Evolutionary conservation across 768 basidiomycete species (phyloP).

Genomic region (Phylloporus sp.): DNA sequence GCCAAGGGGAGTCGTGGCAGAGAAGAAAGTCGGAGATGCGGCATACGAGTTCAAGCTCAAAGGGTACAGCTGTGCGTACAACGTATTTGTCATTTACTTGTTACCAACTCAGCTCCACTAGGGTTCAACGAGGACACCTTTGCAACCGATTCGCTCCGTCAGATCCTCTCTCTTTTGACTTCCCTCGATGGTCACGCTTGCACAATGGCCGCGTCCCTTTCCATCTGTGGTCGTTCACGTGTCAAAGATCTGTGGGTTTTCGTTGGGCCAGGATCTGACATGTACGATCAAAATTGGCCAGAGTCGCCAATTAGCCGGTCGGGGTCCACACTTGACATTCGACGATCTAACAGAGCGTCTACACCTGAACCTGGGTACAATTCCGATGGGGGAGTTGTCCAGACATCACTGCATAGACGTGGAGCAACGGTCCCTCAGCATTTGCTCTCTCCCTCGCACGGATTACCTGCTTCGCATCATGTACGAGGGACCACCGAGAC

Average conservation of each 20-base stretch:
- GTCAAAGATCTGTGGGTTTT: constrained; percentile 80
- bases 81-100: constrained; percentile 9
- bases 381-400: constrained; percentile 21
- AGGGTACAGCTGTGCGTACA: constrained; percentile 67
- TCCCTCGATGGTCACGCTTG: constrained; percentile 68
- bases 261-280: constrained; percentile 46
- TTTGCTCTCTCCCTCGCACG: constrained; percentile 10
- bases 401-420: constrained; percentile 30
- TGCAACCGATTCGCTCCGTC: constrained; percentile 65
- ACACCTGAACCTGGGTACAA: constrained; percentile 28
- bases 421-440: constrained; percentile 31
- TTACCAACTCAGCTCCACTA: constrained; percentile 30
- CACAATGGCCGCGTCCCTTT: constrained; percentile 63
- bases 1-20: constrained; percentile 75
- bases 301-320: constrained; percentile 35
- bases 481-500: constrained; percentile 34
- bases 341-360: constrained; percentile 31
- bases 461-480: constrained; percentile 27
- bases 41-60: constrained; percentile 80
- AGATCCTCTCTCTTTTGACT: constrained; percentile 63
- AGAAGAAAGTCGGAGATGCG: constrained; percentile 69
- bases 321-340: constrained; percentile 35
- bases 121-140: constrained; percentile 81
- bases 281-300: constrained; percentile 31
- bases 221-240: constrained; percentile 67